phyloP scores from a whole-genome alignment of 2,329 filamentous ascomycete species.

The Colletotrichum godetiae region DNA sequence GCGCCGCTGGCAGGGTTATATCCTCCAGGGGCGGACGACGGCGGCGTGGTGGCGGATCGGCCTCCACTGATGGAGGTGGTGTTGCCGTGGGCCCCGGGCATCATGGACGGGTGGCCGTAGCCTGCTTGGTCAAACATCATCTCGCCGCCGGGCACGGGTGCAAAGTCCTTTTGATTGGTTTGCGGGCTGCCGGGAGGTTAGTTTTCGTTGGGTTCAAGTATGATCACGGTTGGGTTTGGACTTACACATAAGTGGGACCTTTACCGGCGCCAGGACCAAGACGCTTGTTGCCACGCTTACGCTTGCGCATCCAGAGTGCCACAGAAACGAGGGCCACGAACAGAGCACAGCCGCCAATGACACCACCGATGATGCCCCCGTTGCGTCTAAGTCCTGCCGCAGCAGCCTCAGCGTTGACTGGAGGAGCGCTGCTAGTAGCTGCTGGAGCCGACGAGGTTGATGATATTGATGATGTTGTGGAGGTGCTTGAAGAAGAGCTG shows the following conservation, averaged over 20 bases:
- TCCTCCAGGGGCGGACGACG: not conserved
- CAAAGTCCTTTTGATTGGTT: slow-evolving; percentile 43
- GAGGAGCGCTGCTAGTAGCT: slow-evolving; percentile 35
- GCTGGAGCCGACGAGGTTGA: slow-evolving; percentile 33
- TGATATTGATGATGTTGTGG: slow-evolving; percentile 34
- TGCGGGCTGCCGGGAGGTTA: slow-evolving; percentile 43
- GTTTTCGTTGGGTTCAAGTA: slow-evolving; percentile 25
- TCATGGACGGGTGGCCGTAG: slow-evolving; percentile 32
- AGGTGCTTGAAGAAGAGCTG: slow-evolving; percentile 28
- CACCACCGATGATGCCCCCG: slow-evolving; percentile 66
- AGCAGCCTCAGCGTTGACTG: slow-evolving; percentile 36
- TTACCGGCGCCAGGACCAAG: slow-evolving; percentile 53
- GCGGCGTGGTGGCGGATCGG: slow-evolving; percentile 5
- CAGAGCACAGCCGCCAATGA: slow-evolving; percentile 62
- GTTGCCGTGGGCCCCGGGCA: slow-evolving; percentile 34
- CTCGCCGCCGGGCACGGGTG: slow-evolving; percentile 36
- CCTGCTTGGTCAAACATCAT: slow-evolving; percentile 33
- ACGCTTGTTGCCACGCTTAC: slow-evolving; percentile 54
- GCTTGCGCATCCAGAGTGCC: slow-evolving; percentile 56
- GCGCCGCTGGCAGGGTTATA: slow-evolving; percentile 39
- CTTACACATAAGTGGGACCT: slow-evolving; percentile 54
- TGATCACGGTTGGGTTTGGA: slow-evolving; percentile 39
- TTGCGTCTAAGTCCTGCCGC: slow-evolving; percentile 44
- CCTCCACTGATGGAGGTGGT: slow-evolving; percentile 34
- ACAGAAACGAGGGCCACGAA: slow-evolving; percentile 56